These are phyloP conservation scores for Leishmania turanica DNA, from an alignment of 208 protist genomes.

Conservation along the genomic window DNA sequence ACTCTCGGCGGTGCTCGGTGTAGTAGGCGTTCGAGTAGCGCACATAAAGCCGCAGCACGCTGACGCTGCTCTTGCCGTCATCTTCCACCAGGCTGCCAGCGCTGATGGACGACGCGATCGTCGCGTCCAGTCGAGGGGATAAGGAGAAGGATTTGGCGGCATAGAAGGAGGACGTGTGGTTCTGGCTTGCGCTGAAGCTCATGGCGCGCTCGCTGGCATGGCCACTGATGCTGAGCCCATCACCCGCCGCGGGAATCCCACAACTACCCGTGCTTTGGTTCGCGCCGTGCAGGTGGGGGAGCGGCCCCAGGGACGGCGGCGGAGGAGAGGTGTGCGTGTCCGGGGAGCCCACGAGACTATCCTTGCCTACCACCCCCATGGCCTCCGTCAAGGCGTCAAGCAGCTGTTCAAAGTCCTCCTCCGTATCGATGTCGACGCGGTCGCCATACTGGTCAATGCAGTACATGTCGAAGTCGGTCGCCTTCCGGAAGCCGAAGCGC, in stretches of 20 bases:
- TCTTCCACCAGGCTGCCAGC: conserved; percentile 5
- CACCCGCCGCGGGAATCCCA: not conserved
- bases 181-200: not conserved
- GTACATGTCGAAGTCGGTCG: conserved; percentile 83
- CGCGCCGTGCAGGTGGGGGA: not conserved
- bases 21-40: conserved; percentile 65
- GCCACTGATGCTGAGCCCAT: not conserved
- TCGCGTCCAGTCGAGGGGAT: not conserved
- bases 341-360: not conserved
- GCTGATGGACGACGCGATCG: not conserved
- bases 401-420: conserved; percentile 64
- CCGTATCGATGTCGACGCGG: conserved; percentile 79
- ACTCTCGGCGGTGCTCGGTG: conserved; percentile 14
- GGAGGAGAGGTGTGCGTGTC: not conserved
- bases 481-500: conserved; percentile 64
- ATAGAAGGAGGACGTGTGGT: not conserved
- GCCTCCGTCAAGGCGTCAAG: conserved; percentile 36
- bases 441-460: conserved; percentile 69
- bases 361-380: not conserved
- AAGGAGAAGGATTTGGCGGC: not conserved
- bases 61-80: conserved; percentile 48
- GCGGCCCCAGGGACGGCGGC: not conserved
- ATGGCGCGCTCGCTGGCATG: not conserved
- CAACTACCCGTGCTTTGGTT: not conserved
- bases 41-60: conserved; percentile 81